Evolutionary conservation across 2,329 filamentous ascomycete species (phyloP).

Genomic region (Apiospora hydei): DNA sequence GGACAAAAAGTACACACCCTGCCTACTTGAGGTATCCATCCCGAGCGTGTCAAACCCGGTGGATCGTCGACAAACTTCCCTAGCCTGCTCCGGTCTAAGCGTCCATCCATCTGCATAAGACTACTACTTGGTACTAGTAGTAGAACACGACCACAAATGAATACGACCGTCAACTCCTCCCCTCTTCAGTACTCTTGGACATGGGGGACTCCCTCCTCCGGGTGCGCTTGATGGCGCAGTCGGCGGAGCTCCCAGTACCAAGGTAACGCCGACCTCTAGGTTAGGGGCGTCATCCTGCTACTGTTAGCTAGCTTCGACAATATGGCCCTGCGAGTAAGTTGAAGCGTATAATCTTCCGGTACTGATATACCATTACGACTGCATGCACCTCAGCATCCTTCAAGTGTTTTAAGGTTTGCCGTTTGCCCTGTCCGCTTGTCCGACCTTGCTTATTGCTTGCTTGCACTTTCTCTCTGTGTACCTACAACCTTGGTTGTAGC

Average conservation of each 20-base stretch:
- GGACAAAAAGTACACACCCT: not conserved
- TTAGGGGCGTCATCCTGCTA: conserved; percentile 15
- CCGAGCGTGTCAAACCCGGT: not conserved
- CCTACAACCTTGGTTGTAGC: not conserved
- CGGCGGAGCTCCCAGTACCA: not conserved
- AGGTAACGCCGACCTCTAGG: conserved; percentile 14
- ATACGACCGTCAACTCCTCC: conserved; percentile 3
- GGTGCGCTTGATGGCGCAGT: not conserved
- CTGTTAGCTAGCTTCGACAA: conserved; percentile 9
- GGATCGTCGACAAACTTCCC: not conserved
- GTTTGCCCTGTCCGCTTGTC: not conserved
- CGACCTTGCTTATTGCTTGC: not conserved
- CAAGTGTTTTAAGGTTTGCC: not conserved
- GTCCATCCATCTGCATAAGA: not conserved
- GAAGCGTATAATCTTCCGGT: not conserved
- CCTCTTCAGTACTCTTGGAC: not conserved
- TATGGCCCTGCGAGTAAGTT: conserved; percentile 6
- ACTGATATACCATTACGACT: not conserved
- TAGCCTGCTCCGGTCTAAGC: conserved; percentile 9
- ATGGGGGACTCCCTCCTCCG: not conserved
- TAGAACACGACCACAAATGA: not conserved
- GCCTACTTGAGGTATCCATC: not conserved
- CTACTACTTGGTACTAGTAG: not conserved
- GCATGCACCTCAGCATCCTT: not conserved
- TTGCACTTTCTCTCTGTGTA: not conserved